phyloP scores from a whole-genome alignment of 306 rosid species.

The Medicago lupulina region DNA sequence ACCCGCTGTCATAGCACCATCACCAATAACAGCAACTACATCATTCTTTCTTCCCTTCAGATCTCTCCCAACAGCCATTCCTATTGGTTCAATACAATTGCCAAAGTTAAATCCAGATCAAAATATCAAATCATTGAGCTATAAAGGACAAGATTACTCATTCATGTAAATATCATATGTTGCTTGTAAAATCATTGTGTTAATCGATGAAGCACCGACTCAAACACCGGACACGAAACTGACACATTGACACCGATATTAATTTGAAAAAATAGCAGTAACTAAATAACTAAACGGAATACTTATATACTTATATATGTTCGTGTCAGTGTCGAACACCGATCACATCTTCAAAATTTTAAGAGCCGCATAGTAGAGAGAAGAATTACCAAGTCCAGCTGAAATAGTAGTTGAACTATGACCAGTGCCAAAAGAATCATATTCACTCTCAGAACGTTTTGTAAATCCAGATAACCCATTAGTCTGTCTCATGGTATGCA shows the following conservation, averaged over 20 bases:
- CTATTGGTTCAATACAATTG: slow-evolving; percentile 48
- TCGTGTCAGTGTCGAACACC: too few relatives aligned
- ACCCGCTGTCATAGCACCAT: slow-evolving; percentile 99
- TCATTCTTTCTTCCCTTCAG: slow-evolving; percentile 76
- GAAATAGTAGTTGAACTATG: slow-evolving; percentile 99
- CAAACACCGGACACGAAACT: neutral
- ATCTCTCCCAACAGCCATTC: slow-evolving; percentile 99
- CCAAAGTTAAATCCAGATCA: slow-evolving; percentile 42
- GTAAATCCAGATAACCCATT: slow-evolving; percentile 90
- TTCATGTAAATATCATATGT: neutral
- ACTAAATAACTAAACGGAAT: too few relatives aligned
- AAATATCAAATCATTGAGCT: neutral
- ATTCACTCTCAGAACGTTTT: slow-evolving; percentile 91
- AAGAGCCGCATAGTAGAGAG: slow-evolving; percentile 20
- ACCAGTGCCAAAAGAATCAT: slow-evolving; percentile 93
- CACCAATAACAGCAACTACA: slow-evolving; percentile 90
- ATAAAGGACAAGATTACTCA: slow-evolving; percentile 20
- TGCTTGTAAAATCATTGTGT: neutral
- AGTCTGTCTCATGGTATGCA: slow-evolving; percentile 93
- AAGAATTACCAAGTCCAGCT: slow-evolving; percentile 87
- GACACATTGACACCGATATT: neutral
- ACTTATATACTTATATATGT: too few relatives aligned
- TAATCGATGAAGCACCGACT: neutral
- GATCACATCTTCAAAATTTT: too few relatives aligned
- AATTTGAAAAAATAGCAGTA: too few relatives aligned